Base-by-base conservation (phyloP, 768 basidiomycete genomes). In the Macrolepiota albuminosa region DNA sequence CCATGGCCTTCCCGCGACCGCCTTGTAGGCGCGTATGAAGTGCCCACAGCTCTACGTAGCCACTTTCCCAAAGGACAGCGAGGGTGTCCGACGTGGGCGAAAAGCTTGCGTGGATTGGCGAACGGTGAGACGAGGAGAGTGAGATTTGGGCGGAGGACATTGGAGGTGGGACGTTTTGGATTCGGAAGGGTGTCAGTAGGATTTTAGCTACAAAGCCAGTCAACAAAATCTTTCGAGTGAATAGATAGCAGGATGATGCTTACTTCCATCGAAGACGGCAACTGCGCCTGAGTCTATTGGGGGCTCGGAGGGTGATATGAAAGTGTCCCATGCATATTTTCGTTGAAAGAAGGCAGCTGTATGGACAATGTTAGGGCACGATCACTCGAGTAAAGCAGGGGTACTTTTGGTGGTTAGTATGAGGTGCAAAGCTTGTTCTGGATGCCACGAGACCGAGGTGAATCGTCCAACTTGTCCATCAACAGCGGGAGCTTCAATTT, bases 161-260 rank as follows among this genome's bases (percentile, higher is more conserved):
- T 0, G 97, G 97, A n/a, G 97, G 97, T n/a, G 96, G 97, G 5
- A 96, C 83, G 68, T 97, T 98, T 74, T 96, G 92, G 0, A 85
- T 83, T 43, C 95, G 84, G 81, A 98, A 98, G 16, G 97, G 91
- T 2, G 96, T 99, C 43, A 99, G 76, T 3, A 95, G 82, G 58
- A 93, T 74, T 24, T 76, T 78, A 2, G 84, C 95, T 96, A 70
- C 95, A 37, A 21, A 1, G 1, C 21, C 33, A n/a, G 39, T 42
- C 18, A 56, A 36, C 49, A 42, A 36, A 45, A 6, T 21, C 21
- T 3, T 33, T 18, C 2, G 7, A 6, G 16, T 45, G 18, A 8
- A 8, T 39, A 16, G 16, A 49, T 53, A 21, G 45, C 52, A 57
- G 40, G 14, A 52, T 10, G 26, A n/a, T 8, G 76, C 88, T 56